Percentiles rank a stretch among this genome's conserved stretches.
phyloP scores from a whole-genome alignment of 306 rosid genomes.

The Citrullus colocynthis region DNA sequence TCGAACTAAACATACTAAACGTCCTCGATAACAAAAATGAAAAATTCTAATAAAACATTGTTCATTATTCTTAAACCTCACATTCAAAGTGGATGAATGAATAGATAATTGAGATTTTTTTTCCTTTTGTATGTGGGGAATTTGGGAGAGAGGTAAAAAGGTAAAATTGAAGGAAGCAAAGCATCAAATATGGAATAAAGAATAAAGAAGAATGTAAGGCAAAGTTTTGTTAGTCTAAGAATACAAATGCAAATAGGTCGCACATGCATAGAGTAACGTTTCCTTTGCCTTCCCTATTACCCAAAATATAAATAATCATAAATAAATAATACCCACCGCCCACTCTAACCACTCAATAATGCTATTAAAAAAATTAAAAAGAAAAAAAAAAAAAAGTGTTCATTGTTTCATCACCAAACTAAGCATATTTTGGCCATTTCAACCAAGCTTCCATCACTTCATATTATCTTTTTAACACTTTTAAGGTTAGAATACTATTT shows the following conservation, averaged over 20 bases:
- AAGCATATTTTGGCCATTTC: slow-evolving; percentile 6
- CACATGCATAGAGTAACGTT: neutral
- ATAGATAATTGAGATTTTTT: no score
- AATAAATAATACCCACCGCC: neutral
- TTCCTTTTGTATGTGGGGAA: neutral
- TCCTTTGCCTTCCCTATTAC: neutral
- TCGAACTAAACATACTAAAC: no score
- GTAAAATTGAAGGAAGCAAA: neutral
- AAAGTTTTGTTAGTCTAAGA: neutral
- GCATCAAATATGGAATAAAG: neutral
- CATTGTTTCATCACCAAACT: slow-evolving; percentile 1
- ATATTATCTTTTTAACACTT: neutral
- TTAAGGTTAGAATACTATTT: no score
- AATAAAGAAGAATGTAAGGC: slow-evolving; percentile 1
- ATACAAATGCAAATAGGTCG: neutral
- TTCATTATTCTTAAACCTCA: no score
- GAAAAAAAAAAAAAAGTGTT: neutral
- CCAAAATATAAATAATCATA: neutral
- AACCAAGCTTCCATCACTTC: neutral
- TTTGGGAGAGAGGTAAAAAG: neutral
- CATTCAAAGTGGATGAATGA: no score
- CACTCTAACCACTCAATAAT: neutral
- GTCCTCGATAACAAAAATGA: no score
- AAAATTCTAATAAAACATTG: no score
- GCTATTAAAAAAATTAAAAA: neutral